Evolutionary conservation across 768 basidiomycete genomes (phyloP), one percentile per base, ranked within the genome.

Genomic region (Leucosporidium creatinivorum): DNA sequence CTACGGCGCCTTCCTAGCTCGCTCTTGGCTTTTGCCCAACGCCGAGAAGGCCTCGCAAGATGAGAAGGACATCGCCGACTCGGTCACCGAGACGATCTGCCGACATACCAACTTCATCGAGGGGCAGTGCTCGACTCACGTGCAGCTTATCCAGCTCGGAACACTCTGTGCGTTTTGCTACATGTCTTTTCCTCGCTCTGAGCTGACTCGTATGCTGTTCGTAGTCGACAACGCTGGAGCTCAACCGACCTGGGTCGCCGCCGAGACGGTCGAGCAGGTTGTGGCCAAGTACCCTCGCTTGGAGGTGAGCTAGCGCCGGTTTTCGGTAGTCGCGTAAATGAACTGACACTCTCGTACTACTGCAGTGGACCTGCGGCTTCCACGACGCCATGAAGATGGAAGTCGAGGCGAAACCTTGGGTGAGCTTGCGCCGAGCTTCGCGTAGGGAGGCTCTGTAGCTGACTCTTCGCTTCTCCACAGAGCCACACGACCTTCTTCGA

Each of bases 1-100:
- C 78, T 82, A 82, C 73, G 82, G 83, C 57, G 83, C 79, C 25
- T 82, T 84, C 61, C 79, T 84, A 18, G 83, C 82, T 47, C 80
- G 83, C 39, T 81, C 83, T 61, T 77, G 81, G 50, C 81, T 84
- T 51, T 73, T 82, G 13, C 23, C 30, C 1, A 9, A 36, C 23
- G 12, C n/a, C 28, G 73, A 80, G 33, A 25, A 15, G 23, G 81
- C 80, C 2, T 82, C 81, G 18, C 75, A 77, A 10, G 55, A 57
- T 39, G 31, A 39, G 23, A 23, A 25, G 13, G 82, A 84, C 70
- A 81, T 83, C 68, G 83, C 83, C 18, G 83, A 84, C 70, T 79
- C 80, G 58, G 80, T 84, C 17, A 82, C 81, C 70, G 83, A 84
- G 69, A 81, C 82, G 50, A 82, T 83, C 69, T 77, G 47, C 26